Evolutionary conservation across 2,329 filamentous ascomycete species (phyloP).

Genomic region (Epichloe typhina): DNA sequence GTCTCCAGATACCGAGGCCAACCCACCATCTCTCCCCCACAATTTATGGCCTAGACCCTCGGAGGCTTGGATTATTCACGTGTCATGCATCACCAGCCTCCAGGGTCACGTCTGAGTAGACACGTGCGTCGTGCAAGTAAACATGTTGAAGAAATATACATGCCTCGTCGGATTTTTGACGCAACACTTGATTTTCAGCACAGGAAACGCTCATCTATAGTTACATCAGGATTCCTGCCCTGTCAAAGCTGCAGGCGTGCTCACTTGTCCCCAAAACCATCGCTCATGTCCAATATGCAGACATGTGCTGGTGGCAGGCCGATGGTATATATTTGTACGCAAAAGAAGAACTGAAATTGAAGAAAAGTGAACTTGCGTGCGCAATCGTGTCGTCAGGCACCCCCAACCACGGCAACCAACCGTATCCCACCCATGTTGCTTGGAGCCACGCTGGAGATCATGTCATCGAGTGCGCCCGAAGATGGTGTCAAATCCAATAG

Average conservation of each 20-base stretch:
- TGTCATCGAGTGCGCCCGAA: neutral
- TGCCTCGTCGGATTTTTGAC: neutral
- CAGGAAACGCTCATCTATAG: neutral
- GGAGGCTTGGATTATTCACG: neutral
- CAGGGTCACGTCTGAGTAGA: neutral
- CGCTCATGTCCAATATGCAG: neutral
- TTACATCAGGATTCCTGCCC: neutral
- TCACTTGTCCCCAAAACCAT: neutral
- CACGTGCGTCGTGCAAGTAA: too few species aligned
- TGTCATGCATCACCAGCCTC: neutral
- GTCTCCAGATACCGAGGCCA: too few species aligned
- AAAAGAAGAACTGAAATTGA: neutral
- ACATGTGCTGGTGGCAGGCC: neutral
- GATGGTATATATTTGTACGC: neutral
- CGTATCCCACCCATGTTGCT: neutral
- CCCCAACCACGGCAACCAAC: neutral
- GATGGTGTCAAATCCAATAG: neutral
- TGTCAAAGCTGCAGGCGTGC: neutral
- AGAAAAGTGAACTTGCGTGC: neutral
- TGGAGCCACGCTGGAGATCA: neutral
- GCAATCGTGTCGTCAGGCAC: neutral
- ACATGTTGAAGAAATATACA: neutral
- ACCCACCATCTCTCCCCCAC: too few species aligned
- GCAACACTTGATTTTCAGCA: neutral
- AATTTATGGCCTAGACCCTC: neutral